Evolutionary conservation across 345 rosid genomes (phyloP), one percentile per base, ranked within the genome.

Genomic region (Trapa incisa): DNA sequence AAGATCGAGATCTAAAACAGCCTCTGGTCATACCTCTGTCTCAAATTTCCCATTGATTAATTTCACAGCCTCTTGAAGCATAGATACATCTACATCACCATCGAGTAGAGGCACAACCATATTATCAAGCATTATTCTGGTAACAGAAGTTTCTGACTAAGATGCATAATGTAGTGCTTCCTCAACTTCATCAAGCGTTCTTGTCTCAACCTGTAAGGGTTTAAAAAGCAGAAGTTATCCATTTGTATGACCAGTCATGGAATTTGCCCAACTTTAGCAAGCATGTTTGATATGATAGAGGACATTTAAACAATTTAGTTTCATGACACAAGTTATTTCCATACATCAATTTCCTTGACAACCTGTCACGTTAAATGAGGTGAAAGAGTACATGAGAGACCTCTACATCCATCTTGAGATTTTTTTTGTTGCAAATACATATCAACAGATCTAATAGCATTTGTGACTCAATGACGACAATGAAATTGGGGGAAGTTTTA

Each of bases 321-420:
- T 12, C 32, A 17, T 22, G 32, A 29, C 35, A n/a, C 9, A 45
- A 13, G 48, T 45, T 45, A 45, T 4, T 11, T 45, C 60, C 2
- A 32, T 10, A 33, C 57, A 52, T 15, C 57, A 36, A 57, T 57
- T 56, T 57, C 35, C 61, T 57, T 57, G 29, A 8, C 14, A 7
- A 57, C 10, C 37, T 33, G 32, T 57, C 17, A 8, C 42, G 4
- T 4, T 4, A 5, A 63, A 35, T 39, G 14, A 35, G 56, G 14
- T 13, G 39, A 67, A 64, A 70, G 29, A 1, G 37, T 13, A 35
- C 29, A 29, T 16, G 57, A 16, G 37, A 65, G 75, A 73, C 86
- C 89, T 92, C 99, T 94, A 97, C 22, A 94, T 86, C 97, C 90
- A 91, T 84, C 67, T 85, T 86, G 65, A 87, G 89, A 75, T 22